phyloP scores from a whole-genome alignment of 352 stramenopile genomes.

The Globisporangium canariense region DNA sequence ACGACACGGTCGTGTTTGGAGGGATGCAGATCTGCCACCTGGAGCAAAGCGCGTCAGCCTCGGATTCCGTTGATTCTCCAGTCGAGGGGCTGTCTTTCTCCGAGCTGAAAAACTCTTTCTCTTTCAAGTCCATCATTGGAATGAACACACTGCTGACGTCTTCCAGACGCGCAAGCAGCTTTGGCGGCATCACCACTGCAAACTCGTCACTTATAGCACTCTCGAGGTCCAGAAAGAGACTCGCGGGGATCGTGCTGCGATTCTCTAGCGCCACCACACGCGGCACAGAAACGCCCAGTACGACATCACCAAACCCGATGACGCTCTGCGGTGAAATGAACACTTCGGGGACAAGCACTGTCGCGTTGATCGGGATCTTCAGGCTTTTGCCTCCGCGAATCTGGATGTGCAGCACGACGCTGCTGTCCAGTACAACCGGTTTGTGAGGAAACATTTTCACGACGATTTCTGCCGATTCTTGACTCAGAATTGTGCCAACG shows the following conservation, averaged over 20 bases:
- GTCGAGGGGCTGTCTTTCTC: neutral
- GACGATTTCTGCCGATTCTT: constrained; percentile 52
- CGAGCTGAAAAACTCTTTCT: neutral
- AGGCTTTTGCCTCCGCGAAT: constrained; percentile 72
- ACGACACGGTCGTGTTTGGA: constrained; percentile 57
- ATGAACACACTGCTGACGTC: constrained; percentile 83
- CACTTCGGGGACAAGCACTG: constrained; percentile 81
- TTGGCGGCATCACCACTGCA: constrained; percentile 43
- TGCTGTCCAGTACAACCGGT: constrained; percentile 39
- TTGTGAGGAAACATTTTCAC: constrained; percentile 58
- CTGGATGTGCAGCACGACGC: constrained; percentile 44
- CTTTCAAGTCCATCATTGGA: constrained; percentile 32
- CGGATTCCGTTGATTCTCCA: neutral
- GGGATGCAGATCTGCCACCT: constrained; percentile 78
- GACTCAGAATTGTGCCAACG: constrained; percentile 36
- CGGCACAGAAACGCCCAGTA: constrained; percentile 69
- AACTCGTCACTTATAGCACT: constrained; percentile 60
- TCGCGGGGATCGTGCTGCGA: constrained; percentile 69
- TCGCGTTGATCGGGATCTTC: constrained; percentile 55
- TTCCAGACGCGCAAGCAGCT: constrained; percentile 52
- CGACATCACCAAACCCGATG: constrained; percentile 80
- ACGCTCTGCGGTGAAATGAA: constrained; percentile 33
- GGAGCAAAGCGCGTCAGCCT: constrained; percentile 28
- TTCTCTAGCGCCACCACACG: constrained; percentile 77
- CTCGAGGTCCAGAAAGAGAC: constrained; percentile 72